Evolutionary conservation across 306 rosid species (phyloP), one percentile per base, ranked within the genome.

Genomic region (Citrullus mucosospermus): DNA sequence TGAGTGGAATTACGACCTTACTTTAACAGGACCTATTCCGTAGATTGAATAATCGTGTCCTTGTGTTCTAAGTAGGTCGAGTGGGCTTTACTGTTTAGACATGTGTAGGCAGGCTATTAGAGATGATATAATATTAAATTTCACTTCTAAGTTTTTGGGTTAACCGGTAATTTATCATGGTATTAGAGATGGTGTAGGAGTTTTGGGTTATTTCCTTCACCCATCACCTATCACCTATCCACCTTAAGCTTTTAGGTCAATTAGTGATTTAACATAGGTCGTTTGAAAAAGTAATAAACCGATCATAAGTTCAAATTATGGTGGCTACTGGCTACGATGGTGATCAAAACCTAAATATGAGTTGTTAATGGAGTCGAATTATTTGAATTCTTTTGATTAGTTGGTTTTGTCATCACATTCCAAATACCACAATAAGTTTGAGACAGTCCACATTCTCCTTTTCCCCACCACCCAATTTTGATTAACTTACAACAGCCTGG

Each of bases 351-450:
- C 1, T 13, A 48, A 46, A 11, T 46, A 46, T 13, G 54, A 13
- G 32, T 12, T 68, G 22, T 4, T 1, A 68, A 39, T 43, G 4
- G n/a, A 44, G 18, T 71, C 48, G 4, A 71, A 46, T 71, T 51
- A 48, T 25, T 71, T 71, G 39, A 46, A 71, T 71, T 71, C 12
- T 48, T 22, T 25, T 71, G 77, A 22, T 70, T 70, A 70, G 76
- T 70, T 70, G 76, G 57, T 7, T 70, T 70, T 70, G 53, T 69
- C 51, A 38, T 43, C 56, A 70, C 76, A 70, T 20, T 70, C 76
- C 55, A 70, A 43, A 43, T 5, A 53, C 5, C 75, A 11, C 56
- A 70, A 67, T 4, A 39, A 69, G 56, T 10, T 46, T 25, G 11
- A 46, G 76, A 46, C 38, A 48, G 20, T 71, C 41, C 76, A 71